phyloP scores from a whole-genome alignment of 106 monocot genomes.

The Allium sativum region DNA sequence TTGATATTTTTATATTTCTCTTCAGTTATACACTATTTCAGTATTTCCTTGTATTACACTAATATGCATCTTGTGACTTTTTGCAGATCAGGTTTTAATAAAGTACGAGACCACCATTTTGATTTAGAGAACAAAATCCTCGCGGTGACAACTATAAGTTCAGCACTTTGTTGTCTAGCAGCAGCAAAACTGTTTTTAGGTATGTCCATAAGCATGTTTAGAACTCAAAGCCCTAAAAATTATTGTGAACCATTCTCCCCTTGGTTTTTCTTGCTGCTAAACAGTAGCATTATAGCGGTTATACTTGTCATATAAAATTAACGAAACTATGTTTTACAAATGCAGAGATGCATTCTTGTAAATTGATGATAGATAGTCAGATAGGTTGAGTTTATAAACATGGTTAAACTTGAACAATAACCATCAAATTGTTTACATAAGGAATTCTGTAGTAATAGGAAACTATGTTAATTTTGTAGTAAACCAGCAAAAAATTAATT shows the following conservation, averaged over 20 bases:
- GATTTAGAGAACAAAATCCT: conserved; percentile 57
- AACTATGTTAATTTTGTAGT: too few relatives aligned
- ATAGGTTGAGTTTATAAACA: too few relatives aligned
- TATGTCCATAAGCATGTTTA: conserved; percentile 30
- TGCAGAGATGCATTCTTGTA: too few relatives aligned
- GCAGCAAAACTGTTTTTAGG: conserved; percentile 34
- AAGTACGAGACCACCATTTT: conserved; percentile 29
- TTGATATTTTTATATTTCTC: background rate
- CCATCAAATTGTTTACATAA: too few relatives aligned
- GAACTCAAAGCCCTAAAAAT: conserved; percentile 20
- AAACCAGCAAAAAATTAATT: too few relatives aligned
- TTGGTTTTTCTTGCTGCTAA: too few relatives aligned
- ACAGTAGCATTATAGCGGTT: too few relatives aligned
- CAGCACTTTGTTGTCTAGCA: conserved; percentile 62
- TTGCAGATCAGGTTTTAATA: conserved; percentile 47
- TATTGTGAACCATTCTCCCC: conserved; percentile 19
- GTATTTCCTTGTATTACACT: background rate
- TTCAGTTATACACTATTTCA: background rate
- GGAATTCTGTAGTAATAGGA: too few relatives aligned
- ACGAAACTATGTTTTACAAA: too few relatives aligned
- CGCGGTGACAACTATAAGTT: conserved; percentile 64
- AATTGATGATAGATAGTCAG: too few relatives aligned
- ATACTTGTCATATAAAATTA: too few relatives aligned
- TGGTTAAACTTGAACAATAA: too few relatives aligned
- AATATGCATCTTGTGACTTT: conserved; percentile 8